Conservation (phyloP, 345 rosid genomes). For the Euphorbia tirucalli region DNA sequence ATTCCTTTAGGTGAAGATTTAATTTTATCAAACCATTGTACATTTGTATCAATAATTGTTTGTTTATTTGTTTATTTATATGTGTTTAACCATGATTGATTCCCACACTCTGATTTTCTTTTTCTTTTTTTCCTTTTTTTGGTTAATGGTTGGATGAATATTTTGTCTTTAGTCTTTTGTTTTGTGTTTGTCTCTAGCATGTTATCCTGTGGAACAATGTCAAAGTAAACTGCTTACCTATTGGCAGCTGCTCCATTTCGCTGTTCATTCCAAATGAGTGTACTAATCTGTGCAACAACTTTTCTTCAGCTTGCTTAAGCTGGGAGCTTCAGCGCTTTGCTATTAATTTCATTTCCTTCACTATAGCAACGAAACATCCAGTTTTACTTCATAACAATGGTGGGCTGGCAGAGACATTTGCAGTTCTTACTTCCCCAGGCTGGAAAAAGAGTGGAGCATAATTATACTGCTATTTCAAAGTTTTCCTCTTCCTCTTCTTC, state of each 20-base stretch:
- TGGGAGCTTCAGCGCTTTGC: background rate
- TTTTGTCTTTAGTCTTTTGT: conserved; percentile 16
- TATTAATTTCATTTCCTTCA: background rate
- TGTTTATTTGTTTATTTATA: too few relatives aligned
- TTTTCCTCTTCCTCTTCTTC: conserved; percentile 2
- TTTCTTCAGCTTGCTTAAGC: background rate
- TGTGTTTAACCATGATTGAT: too few relatives aligned
- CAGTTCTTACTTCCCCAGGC: conserved; percentile 46
- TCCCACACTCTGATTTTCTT: too few relatives aligned
- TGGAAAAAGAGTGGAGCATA: conserved; percentile 40
- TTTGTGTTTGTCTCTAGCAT: conserved; percentile 5
- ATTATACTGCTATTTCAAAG: conserved; percentile 18
- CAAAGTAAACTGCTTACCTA: too few relatives aligned
- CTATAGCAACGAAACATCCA: background rate
- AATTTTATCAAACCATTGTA: background rate
- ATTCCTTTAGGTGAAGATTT: too few relatives aligned
- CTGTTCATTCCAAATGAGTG: background rate
- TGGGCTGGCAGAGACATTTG: conserved; percentile 72
- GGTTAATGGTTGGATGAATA: too few relatives aligned
- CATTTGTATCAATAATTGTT: too few relatives aligned
- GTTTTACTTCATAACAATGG: conserved; percentile 52
- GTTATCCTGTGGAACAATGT: conserved; percentile 19
- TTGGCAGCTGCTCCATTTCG: background rate
- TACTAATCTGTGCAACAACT: background rate
- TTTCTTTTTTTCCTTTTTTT: too few relatives aligned